phyloP scores from a whole-genome alignment of 352 stramenopile genomes.

The Pilasporangium apinafurcum region DNA sequence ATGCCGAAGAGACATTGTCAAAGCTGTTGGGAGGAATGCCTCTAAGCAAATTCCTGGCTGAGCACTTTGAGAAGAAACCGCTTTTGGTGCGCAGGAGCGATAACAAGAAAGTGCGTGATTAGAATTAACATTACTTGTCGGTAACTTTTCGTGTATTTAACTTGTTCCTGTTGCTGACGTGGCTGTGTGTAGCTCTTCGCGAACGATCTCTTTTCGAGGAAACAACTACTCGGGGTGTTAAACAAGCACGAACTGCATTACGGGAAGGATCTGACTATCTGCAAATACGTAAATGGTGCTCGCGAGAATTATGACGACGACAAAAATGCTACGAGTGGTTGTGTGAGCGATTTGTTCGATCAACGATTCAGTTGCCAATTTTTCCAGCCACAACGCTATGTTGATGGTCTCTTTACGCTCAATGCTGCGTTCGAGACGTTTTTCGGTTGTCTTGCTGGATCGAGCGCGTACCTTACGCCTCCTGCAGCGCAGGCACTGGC shows the following conservation, averaged over 20 bases:
- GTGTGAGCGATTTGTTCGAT: slow-evolving; percentile 57
- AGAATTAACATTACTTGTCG: not conserved
- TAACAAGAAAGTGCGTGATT: slow-evolving; percentile 22
- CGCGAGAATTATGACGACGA: slow-evolving; percentile 67
- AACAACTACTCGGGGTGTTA: slow-evolving; percentile 57
- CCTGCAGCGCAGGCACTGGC: slow-evolving; percentile 75
- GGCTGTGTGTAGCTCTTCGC: slow-evolving; percentile 31
- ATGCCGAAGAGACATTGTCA: slow-evolving; percentile 24
- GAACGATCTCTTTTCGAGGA: slow-evolving; percentile 56
- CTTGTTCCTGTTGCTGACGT: not conserved
- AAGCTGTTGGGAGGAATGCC: slow-evolving; percentile 62
- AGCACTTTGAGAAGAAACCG: slow-evolving; percentile 86
- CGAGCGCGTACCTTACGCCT: slow-evolving; percentile 78
- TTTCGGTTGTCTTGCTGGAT: slow-evolving; percentile 71
- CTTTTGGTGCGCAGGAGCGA: slow-evolving; percentile 50
- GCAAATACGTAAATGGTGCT: slow-evolving; percentile 56
- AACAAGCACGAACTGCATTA: slow-evolving; percentile 48
- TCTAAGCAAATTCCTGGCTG: slow-evolving; percentile 45
- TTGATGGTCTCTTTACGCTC: slow-evolving; percentile 61
- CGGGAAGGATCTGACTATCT: slow-evolving; percentile 68
- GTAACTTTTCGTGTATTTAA: not conserved
- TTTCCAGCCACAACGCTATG: slow-evolving; percentile 83
- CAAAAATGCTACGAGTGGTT: slow-evolving; percentile 41
- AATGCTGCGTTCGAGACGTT: slow-evolving; percentile 75
- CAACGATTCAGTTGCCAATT: slow-evolving; percentile 83